These are phyloP conservation scores for Fusarium graminum DNA, from an alignment of 2,329 filamentous ascomycete species.

Conservation along the genomic window DNA sequence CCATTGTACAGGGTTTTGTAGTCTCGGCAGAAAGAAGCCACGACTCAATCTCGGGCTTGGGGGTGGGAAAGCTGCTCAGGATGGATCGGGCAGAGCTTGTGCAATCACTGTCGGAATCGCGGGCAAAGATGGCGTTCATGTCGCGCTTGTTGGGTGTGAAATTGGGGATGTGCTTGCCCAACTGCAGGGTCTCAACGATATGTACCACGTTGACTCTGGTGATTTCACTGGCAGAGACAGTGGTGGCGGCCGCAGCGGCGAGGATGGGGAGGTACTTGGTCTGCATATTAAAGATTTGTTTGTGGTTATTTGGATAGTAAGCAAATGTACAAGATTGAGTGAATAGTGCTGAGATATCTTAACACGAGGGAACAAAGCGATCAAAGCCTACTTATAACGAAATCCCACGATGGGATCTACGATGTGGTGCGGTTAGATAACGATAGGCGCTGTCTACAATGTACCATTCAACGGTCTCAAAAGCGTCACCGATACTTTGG, in stretches of 20 bases:
- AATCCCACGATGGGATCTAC: background rate
- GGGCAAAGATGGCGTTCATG: slow-evolving; percentile 22
- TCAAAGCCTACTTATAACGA: slow-evolving; percentile 13
- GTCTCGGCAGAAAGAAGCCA: slow-evolving; percentile 4
- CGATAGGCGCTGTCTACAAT: background rate
- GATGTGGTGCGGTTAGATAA: background rate
- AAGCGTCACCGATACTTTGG: slow-evolving; percentile 5
- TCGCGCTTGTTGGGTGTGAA: slow-evolving; percentile 33
- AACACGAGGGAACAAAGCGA: background rate
- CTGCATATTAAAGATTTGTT: slow-evolving; percentile 21
- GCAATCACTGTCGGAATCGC: slow-evolving; percentile 15
- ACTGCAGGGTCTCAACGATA: slow-evolving; percentile 33
- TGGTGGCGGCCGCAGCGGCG: slow-evolving; percentile 23
- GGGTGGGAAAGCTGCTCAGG: slow-evolving; percentile 5
- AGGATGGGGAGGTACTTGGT: slow-evolving; percentile 20
- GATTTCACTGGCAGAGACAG: slow-evolving; percentile 15
- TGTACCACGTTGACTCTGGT: slow-evolving; percentile 29
- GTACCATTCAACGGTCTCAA: background rate
- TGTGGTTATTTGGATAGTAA: background rate
- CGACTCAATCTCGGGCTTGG: background rate
- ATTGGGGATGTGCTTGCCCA: slow-evolving; percentile 19
- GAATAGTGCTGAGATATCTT: background rate
- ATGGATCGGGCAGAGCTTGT: slow-evolving; percentile 23
- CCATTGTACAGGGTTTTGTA: slow-evolving; percentile 23
- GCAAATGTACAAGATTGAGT: background rate